Conservation (phyloP, 1,139 yeast genomes). For the Candida tetrigidarum region DNA sequence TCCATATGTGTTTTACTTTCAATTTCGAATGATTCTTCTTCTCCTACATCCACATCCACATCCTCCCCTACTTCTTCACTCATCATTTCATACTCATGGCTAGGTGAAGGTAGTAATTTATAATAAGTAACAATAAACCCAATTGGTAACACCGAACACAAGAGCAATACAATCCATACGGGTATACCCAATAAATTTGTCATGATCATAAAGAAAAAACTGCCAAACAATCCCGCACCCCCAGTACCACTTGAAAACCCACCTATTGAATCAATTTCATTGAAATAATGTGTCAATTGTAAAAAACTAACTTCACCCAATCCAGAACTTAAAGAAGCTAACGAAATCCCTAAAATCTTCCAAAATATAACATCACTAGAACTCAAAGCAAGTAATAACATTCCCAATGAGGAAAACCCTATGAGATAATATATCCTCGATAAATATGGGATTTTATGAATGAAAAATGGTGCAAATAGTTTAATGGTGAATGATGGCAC, state of each 20-base stretch:
- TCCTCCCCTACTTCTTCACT: constrained; percentile 4
- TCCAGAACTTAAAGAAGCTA: constrained; percentile 88
- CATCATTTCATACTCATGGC: constrained; percentile 12
- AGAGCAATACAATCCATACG: constrained; percentile 34
- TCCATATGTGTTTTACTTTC: constrained; percentile 2
- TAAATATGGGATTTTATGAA: constrained; percentile 65
- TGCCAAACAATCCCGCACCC: constrained; percentile 89
- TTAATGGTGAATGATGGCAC: constrained; percentile 80
- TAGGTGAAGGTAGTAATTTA: constrained; percentile 29
- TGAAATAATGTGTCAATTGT: constrained; percentile 77
- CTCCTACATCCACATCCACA: constrained; percentile 32
- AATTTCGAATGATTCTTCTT: constrained; percentile 9
- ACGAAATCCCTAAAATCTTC: constrained; percentile 68
- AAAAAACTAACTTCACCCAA: constrained; percentile 89
- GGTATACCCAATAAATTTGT: constrained; percentile 39
- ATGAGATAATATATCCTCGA: constrained; percentile 60
- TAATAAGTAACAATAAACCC: constrained; percentile 38
- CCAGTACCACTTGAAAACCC: constrained; percentile 98
- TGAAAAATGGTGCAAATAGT: constrained; percentile 75
- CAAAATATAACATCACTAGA: constrained; percentile 26
- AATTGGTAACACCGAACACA: constrained; percentile 40
- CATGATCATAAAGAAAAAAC: constrained; percentile 49
- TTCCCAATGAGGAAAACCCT: constrained; percentile 68
- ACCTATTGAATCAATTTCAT: constrained; percentile 57
- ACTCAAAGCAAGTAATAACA: constrained; percentile 66